phyloP scores from a whole-genome alignment of 2,329 filamentous ascomycete species.

The Penicillium sp. region DNA sequence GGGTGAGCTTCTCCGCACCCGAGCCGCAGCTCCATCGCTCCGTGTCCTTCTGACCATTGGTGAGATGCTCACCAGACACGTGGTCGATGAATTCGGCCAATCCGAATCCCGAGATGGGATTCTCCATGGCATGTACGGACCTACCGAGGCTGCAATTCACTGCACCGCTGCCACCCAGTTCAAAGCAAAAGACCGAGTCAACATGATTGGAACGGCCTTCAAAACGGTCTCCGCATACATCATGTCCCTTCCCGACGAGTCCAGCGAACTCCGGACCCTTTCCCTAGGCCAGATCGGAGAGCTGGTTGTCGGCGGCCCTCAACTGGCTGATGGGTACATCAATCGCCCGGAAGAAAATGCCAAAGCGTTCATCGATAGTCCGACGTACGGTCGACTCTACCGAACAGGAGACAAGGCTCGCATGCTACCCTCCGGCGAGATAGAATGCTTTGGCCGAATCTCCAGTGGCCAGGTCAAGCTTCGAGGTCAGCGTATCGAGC shows the following conservation, averaged over 20 bases:
- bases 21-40: conserved; percentile 66
- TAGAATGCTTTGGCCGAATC: conserved; percentile 84
- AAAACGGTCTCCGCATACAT: conserved; percentile 80
- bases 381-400: conserved; percentile 69
- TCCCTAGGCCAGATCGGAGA: conserved; percentile 72
- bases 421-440: conserved; percentile 64
- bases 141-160: conserved; percentile 89
- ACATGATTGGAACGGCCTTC: conserved; percentile 75
- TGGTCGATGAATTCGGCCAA: conserved; percentile 78
- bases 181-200: conserved; percentile 55
- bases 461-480: conserved; percentile 82
- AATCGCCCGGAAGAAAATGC: conserved; percentile 76
- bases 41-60: conserved; percentile 81
- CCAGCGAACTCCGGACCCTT: conserved; percentile 53
- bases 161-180: conserved; percentile 75
- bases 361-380: conserved; percentile 68
- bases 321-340: conserved; percentile 78
- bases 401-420: conserved; percentile 82
- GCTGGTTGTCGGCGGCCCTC: conserved; percentile 75
- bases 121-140: conserved; percentile 91
- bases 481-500: conserved; percentile 77
- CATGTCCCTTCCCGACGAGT: conserved; percentile 50
- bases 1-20: conserved; percentile 70
- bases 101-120: conserved; percentile 57
- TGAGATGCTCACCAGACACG: conserved; percentile 80